phyloP scores from a whole-genome alignment of 768 basidiomycete species.

The Galerina marginata region DNA sequence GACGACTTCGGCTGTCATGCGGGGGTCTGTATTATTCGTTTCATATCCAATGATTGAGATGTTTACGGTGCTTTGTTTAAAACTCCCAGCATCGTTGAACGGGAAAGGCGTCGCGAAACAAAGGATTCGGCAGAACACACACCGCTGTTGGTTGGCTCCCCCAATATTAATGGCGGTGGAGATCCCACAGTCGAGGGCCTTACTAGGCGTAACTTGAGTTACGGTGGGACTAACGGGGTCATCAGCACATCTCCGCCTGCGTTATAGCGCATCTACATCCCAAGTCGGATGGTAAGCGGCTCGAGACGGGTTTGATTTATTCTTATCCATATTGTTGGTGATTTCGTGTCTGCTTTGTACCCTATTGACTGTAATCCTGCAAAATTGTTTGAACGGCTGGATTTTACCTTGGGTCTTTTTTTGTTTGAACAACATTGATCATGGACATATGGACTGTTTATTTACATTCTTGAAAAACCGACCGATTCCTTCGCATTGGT shows the following conservation, averaged over 20 bases:
- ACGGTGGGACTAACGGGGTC: slow-evolving; percentile 11
- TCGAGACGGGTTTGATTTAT: not conserved
- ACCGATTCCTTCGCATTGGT: too few relatives aligned
- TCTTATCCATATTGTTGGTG: too few relatives aligned
- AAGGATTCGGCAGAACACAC: slow-evolving; percentile 38
- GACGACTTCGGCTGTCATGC: slow-evolving; percentile 80
- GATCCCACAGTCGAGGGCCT: too few relatives aligned
- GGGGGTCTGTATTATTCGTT: slow-evolving; percentile 54
- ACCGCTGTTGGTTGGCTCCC: slow-evolving; percentile 35
- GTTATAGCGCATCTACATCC: not conserved
- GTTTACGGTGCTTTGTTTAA: not conserved
- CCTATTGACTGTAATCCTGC: too few relatives aligned
- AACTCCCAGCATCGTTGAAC: slow-evolving; percentile 23
- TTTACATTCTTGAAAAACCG: too few relatives aligned
- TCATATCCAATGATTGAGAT: not conserved
- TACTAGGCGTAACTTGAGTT: not conserved
- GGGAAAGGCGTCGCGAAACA: slow-evolving; percentile 39
- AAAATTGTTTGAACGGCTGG: too few relatives aligned
- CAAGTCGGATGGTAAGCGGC: not conserved
- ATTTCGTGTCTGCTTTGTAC: too few relatives aligned
- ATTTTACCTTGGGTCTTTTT: too few relatives aligned
- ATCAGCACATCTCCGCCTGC: slow-evolving; percentile 25
- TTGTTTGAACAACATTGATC: too few relatives aligned
- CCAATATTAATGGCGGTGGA: too few relatives aligned
- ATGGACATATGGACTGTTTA: too few relatives aligned